Evolutionary conservation across 2,329 filamentous ascomycete genomes (phyloP).

Genomic region (Botrytis sinoallii): DNA sequence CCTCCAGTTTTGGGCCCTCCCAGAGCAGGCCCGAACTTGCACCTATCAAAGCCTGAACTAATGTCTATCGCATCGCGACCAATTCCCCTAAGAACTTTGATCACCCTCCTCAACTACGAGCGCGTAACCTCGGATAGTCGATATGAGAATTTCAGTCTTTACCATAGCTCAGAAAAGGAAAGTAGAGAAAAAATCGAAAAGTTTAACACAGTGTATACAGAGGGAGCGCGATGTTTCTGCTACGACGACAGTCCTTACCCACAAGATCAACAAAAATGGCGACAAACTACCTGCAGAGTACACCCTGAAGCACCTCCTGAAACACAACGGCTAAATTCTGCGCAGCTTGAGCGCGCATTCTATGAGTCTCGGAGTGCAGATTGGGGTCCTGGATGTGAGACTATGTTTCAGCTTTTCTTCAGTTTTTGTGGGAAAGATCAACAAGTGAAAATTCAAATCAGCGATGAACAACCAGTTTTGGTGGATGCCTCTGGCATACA

Average conservation of each 20-base stretch:
- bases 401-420: background rate
- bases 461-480: background rate
- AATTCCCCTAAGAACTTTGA: background rate
- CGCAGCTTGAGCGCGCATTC: background rate
- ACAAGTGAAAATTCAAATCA: background rate
- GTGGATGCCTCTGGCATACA: background rate
- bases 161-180: background rate
- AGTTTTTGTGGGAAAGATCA: background rate
- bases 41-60: background rate
- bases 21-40: background rate
- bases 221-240: background rate
- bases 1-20: background rate
- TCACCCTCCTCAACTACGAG: background rate
- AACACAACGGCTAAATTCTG: background rate
- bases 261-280: background rate
- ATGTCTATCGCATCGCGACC: background rate
- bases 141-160: background rate
- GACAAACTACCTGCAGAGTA: background rate
- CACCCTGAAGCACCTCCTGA: background rate
- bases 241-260: background rate
- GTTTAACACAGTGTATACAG: background rate
- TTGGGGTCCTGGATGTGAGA: background rate
- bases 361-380: background rate
- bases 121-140: background rate
- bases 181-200: background rate